phyloP scores from a whole-genome alignment of 2,329 filamentous ascomycete genomes.

The Reticulascus tulasneorum region DNA sequence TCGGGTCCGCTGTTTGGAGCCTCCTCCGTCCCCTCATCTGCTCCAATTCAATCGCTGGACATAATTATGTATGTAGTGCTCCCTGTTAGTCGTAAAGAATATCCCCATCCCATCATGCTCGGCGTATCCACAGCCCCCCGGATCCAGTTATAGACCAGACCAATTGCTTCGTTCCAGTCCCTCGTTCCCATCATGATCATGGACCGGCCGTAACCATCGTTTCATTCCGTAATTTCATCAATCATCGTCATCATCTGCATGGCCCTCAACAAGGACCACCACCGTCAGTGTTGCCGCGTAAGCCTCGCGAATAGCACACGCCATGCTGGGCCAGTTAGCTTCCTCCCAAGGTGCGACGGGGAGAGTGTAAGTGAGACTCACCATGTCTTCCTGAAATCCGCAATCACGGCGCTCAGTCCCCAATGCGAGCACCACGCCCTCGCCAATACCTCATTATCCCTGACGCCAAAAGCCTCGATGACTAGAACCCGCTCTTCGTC shows the following conservation, averaged over 20 bases:
- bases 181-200: too few relatives aligned
- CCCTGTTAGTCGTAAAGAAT: too few relatives aligned
- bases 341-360: background rate
- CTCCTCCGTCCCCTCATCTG: too few relatives aligned
- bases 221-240: slow-evolving; percentile 9
- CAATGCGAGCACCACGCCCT: slow-evolving; percentile 75
- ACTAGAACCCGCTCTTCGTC: slow-evolving; percentile 65
- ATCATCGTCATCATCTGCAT: slow-evolving; percentile 9
- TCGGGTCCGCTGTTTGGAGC: too few relatives aligned
- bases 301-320: slow-evolving; percentile 70
- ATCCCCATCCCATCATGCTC: too few relatives aligned
- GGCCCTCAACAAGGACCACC: slow-evolving; percentile 61
- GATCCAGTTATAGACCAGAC: too few relatives aligned
- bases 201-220: too few relatives aligned
- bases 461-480: slow-evolving; percentile 68
- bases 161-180: too few relatives aligned
- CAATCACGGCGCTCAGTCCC: slow-evolving; percentile 67
- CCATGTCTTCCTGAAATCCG: slow-evolving; percentile 66
- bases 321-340: slow-evolving; percentile 44
- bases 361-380: slow-evolving; percentile 28
- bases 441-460: slow-evolving; percentile 72
- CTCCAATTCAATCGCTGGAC: too few relatives aligned
- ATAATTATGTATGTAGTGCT: too few relatives aligned
- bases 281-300: slow-evolving; percentile 71
- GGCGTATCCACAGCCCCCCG: too few relatives aligned